Evolutionary conservation across 768 basidiomycete species (phyloP), one percentile per base, ranked within the genome.

Genomic region (Suillus hirtellus): DNA sequence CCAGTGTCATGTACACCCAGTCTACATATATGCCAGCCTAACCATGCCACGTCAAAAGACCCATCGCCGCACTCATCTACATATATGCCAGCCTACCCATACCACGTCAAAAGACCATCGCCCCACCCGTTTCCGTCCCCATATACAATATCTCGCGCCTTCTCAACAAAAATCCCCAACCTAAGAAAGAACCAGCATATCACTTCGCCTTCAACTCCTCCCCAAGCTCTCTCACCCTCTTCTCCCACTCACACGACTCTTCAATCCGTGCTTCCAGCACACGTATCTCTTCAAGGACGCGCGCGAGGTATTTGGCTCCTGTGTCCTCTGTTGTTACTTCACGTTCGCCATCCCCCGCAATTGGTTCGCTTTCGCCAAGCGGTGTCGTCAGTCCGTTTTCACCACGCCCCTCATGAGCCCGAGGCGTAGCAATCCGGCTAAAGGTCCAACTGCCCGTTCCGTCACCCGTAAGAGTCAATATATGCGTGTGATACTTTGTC

Each of bases 401-500:
- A 31, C 27, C 17, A 31, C 27, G 4, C 27, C 27, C 24, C 31
- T 38, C 42, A n/a, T 8, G 60, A 10, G 7, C 62, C 21, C 17
- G 70, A 37, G 38, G 38, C 12, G 3, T 49, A 59, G 64, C 89
- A 42, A 95, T 84, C 9, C 84, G 83, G 4, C 84, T 79, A 4
- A 93, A 81, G 37, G 85, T 86, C 92, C 92, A 95, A 60, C 80
- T 75, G 1, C 88, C 89, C 0, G 86, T 81, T 1, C 82, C 84
- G 55, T 91, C 90, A 9, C 94, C 93, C 8, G 81, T 77, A 15
- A 98, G 79, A 0, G 91, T 92, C 19, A 98, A 82, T 34, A 96
- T 82, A 55, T 92, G 89, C 4, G 86, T 91, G 75, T 99, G 96
- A 72, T 97, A 96, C 72, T 92, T 95, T 69, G 86, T 85, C 64